Conservation (phyloP, 768 basidiomycete species). For the Termitomyces sp. region DNA sequence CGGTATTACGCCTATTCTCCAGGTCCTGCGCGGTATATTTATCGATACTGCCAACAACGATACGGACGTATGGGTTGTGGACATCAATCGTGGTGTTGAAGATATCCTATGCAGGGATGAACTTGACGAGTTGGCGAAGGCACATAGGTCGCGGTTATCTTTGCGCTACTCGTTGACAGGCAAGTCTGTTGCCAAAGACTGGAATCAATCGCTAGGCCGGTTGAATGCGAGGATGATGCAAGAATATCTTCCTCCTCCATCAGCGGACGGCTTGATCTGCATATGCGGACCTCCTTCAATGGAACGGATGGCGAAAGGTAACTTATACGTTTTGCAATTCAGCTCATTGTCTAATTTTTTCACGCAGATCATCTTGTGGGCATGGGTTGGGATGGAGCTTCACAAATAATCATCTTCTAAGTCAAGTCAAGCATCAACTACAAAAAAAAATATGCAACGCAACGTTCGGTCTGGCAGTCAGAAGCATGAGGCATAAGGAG, state of each 20-base stretch:
- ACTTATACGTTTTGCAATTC: background rate
- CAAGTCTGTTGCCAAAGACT: constrained; percentile 24
- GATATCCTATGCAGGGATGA: constrained; percentile 34
- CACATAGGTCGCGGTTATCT: constrained; percentile 26
- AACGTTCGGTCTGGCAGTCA: too few relatives aligned
- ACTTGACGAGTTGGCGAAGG: constrained; percentile 32
- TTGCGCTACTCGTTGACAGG: constrained; percentile 43
- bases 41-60: constrained; percentile 30
- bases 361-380: background rate
- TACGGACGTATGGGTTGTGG: constrained; percentile 43
- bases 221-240: constrained; percentile 34
- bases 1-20: constrained; percentile 52
- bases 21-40: constrained; percentile 47
- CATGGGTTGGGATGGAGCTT: constrained; percentile 6
- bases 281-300: constrained; percentile 44
- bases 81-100: constrained; percentile 40
- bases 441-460: too few relatives aligned
- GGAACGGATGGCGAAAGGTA: constrained; percentile 11
- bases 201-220: constrained; percentile 38
- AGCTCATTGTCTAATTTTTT: background rate
- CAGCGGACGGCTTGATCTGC: constrained; percentile 35
- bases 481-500: too few relatives aligned
- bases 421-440: background rate
- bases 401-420: constrained; percentile 3
- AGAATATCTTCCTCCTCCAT: constrained; percentile 35